phyloP scores from a whole-genome alignment of 495 filamentous ascomycete species.

The Neurospora sp. region DNA sequence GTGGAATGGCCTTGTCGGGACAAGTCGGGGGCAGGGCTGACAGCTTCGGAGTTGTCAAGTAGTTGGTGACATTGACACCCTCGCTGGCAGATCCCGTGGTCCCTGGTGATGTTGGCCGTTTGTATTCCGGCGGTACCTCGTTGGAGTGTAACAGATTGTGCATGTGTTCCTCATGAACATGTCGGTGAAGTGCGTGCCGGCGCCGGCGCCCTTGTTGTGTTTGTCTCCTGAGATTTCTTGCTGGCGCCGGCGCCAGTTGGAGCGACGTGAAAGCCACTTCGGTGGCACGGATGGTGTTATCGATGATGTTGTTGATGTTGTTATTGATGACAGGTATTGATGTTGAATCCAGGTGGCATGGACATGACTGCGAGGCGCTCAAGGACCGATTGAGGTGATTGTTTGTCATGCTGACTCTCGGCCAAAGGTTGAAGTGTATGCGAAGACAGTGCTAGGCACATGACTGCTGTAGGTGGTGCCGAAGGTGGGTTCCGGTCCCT shows the following conservation, averaged over 20 bases:
- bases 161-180: neutral
- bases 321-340: neutral
- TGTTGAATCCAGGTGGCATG: neutral
- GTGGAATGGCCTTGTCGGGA: constrained; percentile 16
- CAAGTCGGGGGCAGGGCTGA: constrained; percentile 7
- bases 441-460: neutral
- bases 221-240: neutral
- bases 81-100: neutral
- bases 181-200: neutral
- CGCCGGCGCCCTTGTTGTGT: neutral
- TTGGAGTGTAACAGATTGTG: neutral
- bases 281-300: no score
- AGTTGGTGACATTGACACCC: neutral
- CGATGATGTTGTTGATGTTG: no score
- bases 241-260: neutral
- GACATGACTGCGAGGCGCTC: neutral
- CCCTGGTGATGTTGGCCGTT: neutral
- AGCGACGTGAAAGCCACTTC: no score
- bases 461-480: neutral
- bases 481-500: neutral
- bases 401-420: neutral
- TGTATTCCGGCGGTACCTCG: no score
- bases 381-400: neutral
- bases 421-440: neutral
- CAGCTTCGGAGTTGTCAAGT: neutral